These are phyloP conservation scores for Cymbopogon flexuosus DNA, from an alignment of 202 grass and related monocot species.

Conservation along the genomic window DNA sequence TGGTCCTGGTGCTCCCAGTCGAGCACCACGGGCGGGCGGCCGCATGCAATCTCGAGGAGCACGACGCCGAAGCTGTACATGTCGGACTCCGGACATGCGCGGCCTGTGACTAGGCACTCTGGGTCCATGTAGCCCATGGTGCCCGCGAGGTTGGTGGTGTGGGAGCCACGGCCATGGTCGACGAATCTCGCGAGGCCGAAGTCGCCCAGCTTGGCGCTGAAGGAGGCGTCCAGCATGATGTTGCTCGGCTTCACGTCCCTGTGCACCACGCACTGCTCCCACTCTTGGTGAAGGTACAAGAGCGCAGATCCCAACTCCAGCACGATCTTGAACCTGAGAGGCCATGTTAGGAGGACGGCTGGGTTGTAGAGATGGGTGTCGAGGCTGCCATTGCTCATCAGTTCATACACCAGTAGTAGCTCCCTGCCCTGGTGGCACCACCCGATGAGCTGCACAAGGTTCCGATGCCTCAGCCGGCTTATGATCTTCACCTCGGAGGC, in stretches of 20 bases:
- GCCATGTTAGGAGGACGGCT: constrained; percentile 3
- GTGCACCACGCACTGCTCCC: constrained; percentile 46
- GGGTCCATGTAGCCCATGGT: constrained; percentile 47
- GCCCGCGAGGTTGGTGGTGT: constrained; percentile 36
- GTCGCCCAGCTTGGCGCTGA: constrained; percentile 49
- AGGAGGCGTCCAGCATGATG: constrained; percentile 40
- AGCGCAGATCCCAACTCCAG: constrained; percentile 31
- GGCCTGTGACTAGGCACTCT: constrained; percentile 29
- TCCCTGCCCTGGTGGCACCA: constrained; percentile 37
- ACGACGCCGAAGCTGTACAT: constrained; percentile 50
- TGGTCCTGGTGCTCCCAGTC: neutral
- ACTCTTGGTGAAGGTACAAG: constrained; percentile 42
- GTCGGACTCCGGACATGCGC: constrained; percentile 31
- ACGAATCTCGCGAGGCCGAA: constrained; percentile 48
- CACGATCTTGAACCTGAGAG: constrained; percentile 25
- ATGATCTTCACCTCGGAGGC: constrained; percentile 24
- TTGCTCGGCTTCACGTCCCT: constrained; percentile 49
- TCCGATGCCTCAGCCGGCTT: constrained; percentile 24
- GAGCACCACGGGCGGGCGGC: constrained; percentile 24
- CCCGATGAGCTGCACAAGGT: constrained; percentile 36
- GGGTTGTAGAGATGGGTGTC: constrained; percentile 24
- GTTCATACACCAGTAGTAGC: constrained; percentile 35
- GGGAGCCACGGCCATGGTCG: constrained; percentile 16
- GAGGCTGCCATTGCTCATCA: constrained; percentile 35
- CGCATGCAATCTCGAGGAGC: constrained; percentile 33